A percentile compares a stretch with the other conserved stretches of the same genome.
phyloP scores from a whole-genome alignment of 768 basidiomycete genomes.

The Termitomyces sp. region DNA sequence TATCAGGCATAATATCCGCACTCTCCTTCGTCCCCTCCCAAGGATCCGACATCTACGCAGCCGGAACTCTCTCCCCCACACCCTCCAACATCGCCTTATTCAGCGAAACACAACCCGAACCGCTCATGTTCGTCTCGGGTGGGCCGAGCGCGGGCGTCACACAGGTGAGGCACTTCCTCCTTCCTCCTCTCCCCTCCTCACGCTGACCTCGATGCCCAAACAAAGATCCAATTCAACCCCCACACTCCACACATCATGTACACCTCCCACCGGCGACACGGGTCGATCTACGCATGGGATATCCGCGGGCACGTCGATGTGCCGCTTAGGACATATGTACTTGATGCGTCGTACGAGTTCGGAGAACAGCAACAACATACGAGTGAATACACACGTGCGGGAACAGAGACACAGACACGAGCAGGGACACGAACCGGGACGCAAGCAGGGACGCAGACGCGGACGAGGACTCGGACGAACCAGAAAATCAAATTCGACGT shows the following conservation, averaged over 20 bases:
- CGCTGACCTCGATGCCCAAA: too few relatives aligned
- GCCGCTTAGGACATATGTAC: conserved; percentile 39
- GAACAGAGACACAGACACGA: too few relatives aligned
- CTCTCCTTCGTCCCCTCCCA: conserved; percentile 71
- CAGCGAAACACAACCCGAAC: conserved; percentile 53
- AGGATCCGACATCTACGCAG: conserved; percentile 70
- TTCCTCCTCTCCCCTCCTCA: too few relatives aligned
- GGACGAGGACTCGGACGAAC: conserved; percentile 47
- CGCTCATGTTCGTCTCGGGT: conserved; percentile 64
- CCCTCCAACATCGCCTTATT: conserved; percentile 64
- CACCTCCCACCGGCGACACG: too few relatives aligned
- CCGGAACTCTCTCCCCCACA: conserved; percentile 66
- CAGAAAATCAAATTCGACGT: conserved; percentile 81
- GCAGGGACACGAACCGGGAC: too few relatives aligned
- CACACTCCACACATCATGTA: too few relatives aligned
- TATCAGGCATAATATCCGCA: conserved; percentile 86
- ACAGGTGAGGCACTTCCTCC: too few relatives aligned
- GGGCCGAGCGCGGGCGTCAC: conserved; percentile 50
- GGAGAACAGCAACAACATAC: too few relatives aligned
- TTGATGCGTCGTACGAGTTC: too few relatives aligned
- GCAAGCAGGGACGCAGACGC: too few relatives aligned
- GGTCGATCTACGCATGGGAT: too few relatives aligned
- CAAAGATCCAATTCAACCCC: neutral
- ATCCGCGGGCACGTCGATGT: conserved; percentile 32
- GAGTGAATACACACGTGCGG: too few relatives aligned